A percentile compares a stretch with the other conserved stretches of the same genome.
Evolutionary conservation across 2,329 filamentous ascomycete species (phyloP).

Genomic region (Botrytis cinerea): DNA sequence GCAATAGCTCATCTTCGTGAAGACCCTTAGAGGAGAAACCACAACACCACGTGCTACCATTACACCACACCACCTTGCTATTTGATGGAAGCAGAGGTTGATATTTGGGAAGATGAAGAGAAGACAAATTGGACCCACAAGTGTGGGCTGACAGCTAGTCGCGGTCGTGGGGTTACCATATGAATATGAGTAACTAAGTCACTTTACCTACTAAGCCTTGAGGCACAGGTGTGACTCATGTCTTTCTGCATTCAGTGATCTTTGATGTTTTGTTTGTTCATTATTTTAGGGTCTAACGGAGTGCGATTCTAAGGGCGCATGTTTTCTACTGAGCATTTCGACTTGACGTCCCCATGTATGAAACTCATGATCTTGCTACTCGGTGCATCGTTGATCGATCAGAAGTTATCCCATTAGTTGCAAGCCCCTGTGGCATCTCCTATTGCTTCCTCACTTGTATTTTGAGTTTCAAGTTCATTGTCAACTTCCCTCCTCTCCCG

Average conservation of each 20-base stretch:
- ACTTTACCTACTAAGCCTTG: not conserved
- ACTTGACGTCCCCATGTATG: not conserved
- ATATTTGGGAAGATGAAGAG: fast-evolving
- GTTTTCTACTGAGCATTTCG: not conserved
- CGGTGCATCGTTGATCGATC: not conserved
- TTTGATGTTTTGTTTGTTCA: not conserved
- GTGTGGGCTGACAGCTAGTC: not conserved
- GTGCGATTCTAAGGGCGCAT: not conserved
- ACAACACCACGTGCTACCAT: constrained; percentile 22
- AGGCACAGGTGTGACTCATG: not conserved
- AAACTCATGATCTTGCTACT: not conserved
- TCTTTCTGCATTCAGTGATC: not conserved
- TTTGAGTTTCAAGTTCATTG: not conserved
- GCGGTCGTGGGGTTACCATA: not conserved
- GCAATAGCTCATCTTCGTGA: not conserved
- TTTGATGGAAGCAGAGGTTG: fast-evolving
- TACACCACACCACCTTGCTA: constrained; percentile 17
- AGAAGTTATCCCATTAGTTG: not conserved
- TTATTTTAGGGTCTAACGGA: not conserved
- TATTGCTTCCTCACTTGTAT: not conserved
- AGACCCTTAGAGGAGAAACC: constrained; percentile 16
- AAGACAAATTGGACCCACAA: fast-evolving
- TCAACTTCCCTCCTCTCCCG: not conserved
- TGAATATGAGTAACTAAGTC: not conserved
- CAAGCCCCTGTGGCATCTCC: not conserved